phyloP scores from a whole-genome alignment of 1,284 basidiomycete genomes.

The Dichomitus squalens region DNA sequence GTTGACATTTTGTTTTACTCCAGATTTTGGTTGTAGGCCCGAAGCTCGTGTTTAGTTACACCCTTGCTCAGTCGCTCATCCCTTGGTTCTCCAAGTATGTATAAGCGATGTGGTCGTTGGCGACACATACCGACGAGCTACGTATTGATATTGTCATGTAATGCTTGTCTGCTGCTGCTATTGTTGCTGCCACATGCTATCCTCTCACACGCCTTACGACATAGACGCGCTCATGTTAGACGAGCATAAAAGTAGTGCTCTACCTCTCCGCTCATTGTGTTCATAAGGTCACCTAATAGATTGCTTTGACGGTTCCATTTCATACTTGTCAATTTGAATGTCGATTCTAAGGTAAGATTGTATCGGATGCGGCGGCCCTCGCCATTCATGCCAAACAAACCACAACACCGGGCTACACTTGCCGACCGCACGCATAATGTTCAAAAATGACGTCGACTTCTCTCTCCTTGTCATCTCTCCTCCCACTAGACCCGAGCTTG shows the following conservation, averaged over 20 bases:
- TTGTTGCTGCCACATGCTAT: constrained; percentile 6
- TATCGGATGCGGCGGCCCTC: no score
- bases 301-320: background rate
- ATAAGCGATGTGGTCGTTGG: constrained; percentile 31
- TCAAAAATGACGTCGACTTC: no score
- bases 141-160: background rate
- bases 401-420: no score
- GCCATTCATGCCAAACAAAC: no score
- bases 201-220: constrained; percentile 8
- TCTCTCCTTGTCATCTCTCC: no score
- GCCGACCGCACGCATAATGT: no score
- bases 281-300: constrained; percentile 11
- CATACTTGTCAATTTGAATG: background rate
- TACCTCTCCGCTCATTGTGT: constrained; percentile 19
- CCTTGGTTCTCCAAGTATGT: constrained; percentile 92
- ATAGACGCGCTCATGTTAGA: constrained; percentile 13
- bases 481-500: no score
- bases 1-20: background rate
- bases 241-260: constrained; percentile 18
- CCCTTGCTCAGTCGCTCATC: constrained; percentile 94
- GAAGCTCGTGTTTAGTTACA: constrained; percentile 98
- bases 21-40: constrained; percentile 96
- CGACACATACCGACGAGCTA: background rate
- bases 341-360: no score
- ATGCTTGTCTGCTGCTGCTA: background rate